Evolutionary conservation across 495 filamentous ascomycete species (phyloP), one percentile per base, ranked within the genome.

Genomic region (Aspergillus leporis): DNA sequence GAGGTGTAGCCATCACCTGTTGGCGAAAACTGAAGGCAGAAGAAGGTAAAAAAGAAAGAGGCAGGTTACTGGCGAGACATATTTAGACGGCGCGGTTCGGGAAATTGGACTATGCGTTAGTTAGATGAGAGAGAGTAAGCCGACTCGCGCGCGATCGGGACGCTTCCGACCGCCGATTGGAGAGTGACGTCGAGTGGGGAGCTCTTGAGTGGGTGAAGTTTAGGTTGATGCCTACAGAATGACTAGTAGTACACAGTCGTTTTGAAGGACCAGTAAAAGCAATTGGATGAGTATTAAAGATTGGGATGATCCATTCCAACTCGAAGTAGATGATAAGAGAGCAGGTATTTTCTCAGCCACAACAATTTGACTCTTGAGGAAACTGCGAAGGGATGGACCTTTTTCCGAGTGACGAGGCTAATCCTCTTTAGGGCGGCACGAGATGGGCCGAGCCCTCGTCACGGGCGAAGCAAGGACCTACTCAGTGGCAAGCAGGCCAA

Each of bases 1-100:
- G 16, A 32, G 69, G 49, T 51, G 69, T 66, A 63, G 64, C 69
- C 75, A 78, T 78, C 53, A 64, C 61, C 58, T 49, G 43, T 40
- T 47, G 45, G 34, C n/a, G 46, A 56, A 48, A 45, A 47, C 13
- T 9, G 38, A 45, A 16, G 18, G 46, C 14, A 23, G 43, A 34
- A 54, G 4, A 14, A 10, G n/a, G 36, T 28, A 22, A 19, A 38
- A 56, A 23, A 30, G 22, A 14, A 13, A 32, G 10, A 13, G 32
- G 8, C 10, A 41, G 16, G n/a, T 30, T 34, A 53, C 19, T 34
- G 18, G 34, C 40, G 51, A 7, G 32, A 53, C 28, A 40, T 53
- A 21, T 19, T 36, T 53, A 5, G 30, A 21, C 51, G 41, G 16
- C 4, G 41, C 41, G 4, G 41, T 45, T 45, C 41, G 41, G 41